Percentiles rank a stretch among this genome's conserved stretches.
These are phyloP conservation scores for Catunica adiposa DNA, from an alignment of 2,329 filamentous ascomycete genomes.

Conservation along the genomic window DNA sequence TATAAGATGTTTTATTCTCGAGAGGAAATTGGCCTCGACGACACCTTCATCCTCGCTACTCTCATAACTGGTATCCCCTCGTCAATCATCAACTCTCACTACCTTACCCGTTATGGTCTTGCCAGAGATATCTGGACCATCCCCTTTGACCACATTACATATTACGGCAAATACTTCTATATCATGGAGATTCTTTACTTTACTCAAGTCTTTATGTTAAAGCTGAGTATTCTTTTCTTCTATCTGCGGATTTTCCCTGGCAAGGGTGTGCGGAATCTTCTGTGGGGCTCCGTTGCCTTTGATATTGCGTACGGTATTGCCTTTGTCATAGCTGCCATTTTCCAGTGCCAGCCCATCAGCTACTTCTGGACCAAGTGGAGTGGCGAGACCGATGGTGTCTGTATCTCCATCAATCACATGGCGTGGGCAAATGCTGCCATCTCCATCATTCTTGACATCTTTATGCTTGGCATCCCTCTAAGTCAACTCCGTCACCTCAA, in stretches of 20 bases:
- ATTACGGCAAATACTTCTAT: slow-evolving; percentile 25
- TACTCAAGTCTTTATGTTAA: slow-evolving; percentile 25
- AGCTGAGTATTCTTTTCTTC: slow-evolving; percentile 33
- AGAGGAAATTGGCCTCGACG: slow-evolving; percentile 22
- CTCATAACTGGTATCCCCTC: slow-evolving; percentile 19
- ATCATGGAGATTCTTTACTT: slow-evolving; percentile 28
- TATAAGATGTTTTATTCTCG: slow-evolving; percentile 21
- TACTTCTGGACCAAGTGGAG: slow-evolving; percentile 38
- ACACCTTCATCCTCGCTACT: slow-evolving; percentile 21
- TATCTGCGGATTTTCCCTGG: slow-evolving; percentile 34
- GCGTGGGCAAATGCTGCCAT: slow-evolving; percentile 31
- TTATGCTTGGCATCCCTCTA: slow-evolving; percentile 31
- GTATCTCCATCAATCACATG: slow-evolving; percentile 28
- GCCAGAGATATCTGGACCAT: slow-evolving; percentile 32
- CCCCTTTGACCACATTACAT: slow-evolving; percentile 23
- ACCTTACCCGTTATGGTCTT: slow-evolving; percentile 23
- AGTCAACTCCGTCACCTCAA: slow-evolving; percentile 24
- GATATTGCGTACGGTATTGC: slow-evolving; percentile 22
- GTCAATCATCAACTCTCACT: slow-evolving; percentile 19
- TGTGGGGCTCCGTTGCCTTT: slow-evolving; percentile 25
- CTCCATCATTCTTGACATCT: slow-evolving; percentile 31
- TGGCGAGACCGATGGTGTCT: slow-evolving; percentile 27
- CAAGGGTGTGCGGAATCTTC: slow-evolving; percentile 20
- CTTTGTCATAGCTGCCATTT: slow-evolving; percentile 26
- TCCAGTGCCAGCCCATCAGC: slow-evolving; percentile 31